phyloP scores from a whole-genome alignment of 495 filamentous ascomycete genomes.

The Tuber borchii region DNA sequence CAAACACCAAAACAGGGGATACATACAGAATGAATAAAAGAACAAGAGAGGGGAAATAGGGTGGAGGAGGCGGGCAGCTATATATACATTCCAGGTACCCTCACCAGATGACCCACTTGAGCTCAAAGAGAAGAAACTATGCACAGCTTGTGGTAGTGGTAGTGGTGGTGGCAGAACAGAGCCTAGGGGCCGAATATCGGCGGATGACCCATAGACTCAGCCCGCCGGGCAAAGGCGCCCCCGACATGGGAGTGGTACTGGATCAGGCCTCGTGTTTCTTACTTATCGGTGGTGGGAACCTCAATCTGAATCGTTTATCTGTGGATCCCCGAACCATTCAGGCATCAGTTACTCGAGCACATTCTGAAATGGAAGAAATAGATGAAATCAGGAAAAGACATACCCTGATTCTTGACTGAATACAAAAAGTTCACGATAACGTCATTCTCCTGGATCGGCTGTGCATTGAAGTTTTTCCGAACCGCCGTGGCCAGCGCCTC shows the following conservation, averaged over 20 bases:
- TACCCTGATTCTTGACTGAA: conserved; percentile 62
- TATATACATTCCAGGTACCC: background rate
- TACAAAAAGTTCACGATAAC: conserved; percentile 82
- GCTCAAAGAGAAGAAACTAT: background rate
- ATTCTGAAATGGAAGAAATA: background rate
- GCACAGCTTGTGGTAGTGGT: background rate
- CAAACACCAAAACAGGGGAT: background rate
- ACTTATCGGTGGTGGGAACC: conserved; percentile 37
- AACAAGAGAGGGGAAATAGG: background rate
- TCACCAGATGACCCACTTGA: background rate
- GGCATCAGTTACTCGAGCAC: background rate
- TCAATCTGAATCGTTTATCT: conserved; percentile 42
- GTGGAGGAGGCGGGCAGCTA: background rate
- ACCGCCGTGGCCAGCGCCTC: conserved; percentile 65
- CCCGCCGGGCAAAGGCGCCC: background rate
- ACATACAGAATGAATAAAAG: background rate
- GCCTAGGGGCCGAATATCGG: background rate
- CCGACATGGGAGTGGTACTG: background rate
- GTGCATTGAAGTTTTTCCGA: conserved; percentile 82
- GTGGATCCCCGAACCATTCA: conserved; percentile 10
- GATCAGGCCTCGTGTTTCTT: conserved; percentile 32
- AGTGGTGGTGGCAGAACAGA: background rate
- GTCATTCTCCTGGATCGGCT: conserved; percentile 78
- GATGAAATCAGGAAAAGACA: background rate
- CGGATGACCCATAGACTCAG: background rate